A percentile compares a stretch with the other conserved stretches of the same genome.
Conservation (phyloP, 768 basidiomycete species). For the Hericium coralloides region DNA sequence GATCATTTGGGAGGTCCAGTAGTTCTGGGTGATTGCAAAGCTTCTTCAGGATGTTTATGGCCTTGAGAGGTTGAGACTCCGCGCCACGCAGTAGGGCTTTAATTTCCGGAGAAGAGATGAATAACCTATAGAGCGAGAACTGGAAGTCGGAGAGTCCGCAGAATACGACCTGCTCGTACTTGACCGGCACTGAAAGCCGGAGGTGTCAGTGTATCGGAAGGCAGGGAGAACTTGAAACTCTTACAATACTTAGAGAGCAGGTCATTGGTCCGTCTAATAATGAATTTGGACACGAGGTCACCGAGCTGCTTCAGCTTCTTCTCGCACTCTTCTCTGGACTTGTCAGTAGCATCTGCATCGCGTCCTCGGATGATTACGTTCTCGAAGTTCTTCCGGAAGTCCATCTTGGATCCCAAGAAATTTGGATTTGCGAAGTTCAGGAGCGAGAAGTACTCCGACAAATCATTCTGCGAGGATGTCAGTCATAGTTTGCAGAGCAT, state of each 20-base stretch:
- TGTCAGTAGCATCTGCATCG: constrained; percentile 77
- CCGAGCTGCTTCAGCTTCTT: constrained; percentile 89
- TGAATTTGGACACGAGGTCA: constrained; percentile 82
- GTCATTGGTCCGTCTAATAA: constrained; percentile 91
- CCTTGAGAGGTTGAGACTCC: constrained; percentile 91
- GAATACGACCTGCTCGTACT: constrained; percentile 97
- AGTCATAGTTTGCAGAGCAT: not conserved
- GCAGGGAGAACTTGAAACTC: constrained; percentile 22
- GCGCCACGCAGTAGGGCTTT: constrained; percentile 80
- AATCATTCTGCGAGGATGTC: constrained; percentile 58
- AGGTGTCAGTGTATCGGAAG: not conserved
- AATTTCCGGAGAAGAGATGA: constrained; percentile 90
- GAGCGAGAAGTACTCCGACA: constrained; percentile 90
- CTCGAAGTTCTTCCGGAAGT: constrained; percentile 95
- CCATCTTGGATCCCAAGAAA: constrained; percentile 78
- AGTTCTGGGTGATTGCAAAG: constrained; percentile 93
- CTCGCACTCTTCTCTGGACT: constrained; percentile 72
- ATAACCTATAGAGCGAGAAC: constrained; percentile 74
- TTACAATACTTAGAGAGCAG: constrained; percentile 87
- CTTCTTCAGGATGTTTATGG: constrained; percentile 91
- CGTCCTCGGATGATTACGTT: constrained; percentile 84
- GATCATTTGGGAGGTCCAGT: constrained; percentile 74
- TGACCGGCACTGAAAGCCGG: constrained; percentile 74
- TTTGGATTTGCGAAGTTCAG: constrained; percentile 91
- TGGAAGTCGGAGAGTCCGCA: constrained; percentile 82